Evolutionary conservation across 2,329 filamentous ascomycete species (phyloP).

Genomic region (Fusarium sp.): DNA sequence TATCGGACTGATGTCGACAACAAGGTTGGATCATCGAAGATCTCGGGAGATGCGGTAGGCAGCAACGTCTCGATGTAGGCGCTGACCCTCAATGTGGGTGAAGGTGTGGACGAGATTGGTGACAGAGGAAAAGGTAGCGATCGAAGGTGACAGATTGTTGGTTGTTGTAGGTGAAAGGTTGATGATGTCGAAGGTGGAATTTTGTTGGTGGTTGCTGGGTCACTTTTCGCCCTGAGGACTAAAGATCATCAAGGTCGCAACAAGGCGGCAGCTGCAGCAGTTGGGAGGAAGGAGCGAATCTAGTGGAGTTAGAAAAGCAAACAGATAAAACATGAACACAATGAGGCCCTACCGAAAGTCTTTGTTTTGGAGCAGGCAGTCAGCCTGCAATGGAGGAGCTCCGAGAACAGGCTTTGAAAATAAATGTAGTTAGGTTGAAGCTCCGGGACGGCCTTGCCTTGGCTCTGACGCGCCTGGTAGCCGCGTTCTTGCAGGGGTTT

Average conservation of each 20-base stretch:
- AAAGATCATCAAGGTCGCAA: conserved; percentile 13
- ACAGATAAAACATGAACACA: background rate
- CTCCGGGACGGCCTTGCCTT: conserved; percentile 4
- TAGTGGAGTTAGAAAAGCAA: background rate
- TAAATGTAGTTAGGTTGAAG: conserved; percentile 17
- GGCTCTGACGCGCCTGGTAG: conserved; percentile 33
- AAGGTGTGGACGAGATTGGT: background rate
- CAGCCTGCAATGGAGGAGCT: conserved; percentile 24
- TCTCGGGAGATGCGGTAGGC: background rate
- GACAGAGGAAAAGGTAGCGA: background rate
- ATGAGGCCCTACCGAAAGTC: conserved; percentile 3
- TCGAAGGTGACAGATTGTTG: background rate
- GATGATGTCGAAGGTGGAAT: conserved; percentile 7
- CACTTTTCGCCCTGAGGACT: conserved; percentile 18
- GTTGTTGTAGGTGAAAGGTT: background rate
- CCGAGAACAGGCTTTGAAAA: conserved; percentile 30
- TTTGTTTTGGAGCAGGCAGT: conserved; percentile 21
- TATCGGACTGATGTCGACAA: conserved; percentile 4
- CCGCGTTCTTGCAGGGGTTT: conserved; percentile 44
- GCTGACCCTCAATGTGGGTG: background rate
- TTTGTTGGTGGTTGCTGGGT: conserved; percentile 29
- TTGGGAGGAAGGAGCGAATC: background rate
- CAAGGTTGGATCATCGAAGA: conserved; percentile 17
- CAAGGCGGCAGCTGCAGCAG: background rate
- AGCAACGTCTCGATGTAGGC: background rate